Evolutionary conservation across 106 monocot genomes (phyloP).

Genomic region (Platanthera zijinensis): DNA sequence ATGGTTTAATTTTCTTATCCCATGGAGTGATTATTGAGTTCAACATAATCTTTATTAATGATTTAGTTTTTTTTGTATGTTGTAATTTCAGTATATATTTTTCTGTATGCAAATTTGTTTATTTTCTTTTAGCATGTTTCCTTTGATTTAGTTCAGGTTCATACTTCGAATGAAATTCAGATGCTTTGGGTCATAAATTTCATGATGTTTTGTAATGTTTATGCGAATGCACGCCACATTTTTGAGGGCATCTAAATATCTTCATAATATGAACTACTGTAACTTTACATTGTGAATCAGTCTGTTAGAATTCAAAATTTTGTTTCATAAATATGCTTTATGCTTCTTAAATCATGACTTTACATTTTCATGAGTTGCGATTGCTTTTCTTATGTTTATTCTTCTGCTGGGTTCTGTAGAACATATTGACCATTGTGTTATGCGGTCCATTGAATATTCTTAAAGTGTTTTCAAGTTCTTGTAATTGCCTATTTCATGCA

Average conservation of each 20-base stretch:
- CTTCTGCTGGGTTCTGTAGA: neutral
- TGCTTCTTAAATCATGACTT: neutral
- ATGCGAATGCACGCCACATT: neutral
- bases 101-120: neutral
- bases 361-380: neutral
- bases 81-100: neutral
- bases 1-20: neutral
- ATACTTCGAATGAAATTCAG: neutral
- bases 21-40: neutral
- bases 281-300: neutral
- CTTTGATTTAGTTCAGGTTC: neutral
- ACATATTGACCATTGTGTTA: neutral
- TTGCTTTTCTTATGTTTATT: neutral
- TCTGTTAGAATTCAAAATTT: neutral
- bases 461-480: too few species aligned
- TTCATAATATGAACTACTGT: too few species aligned
- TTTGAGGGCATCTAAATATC: neutral
- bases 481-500: too few species aligned
- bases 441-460: neutral
- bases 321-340: neutral
- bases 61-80: neutral
- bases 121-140: neutral
- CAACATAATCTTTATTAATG: neutral
- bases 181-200: neutral
- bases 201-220: neutral